Evolutionary conservation across 768 basidiomycete species (phyloP), one percentile per base, ranked within the genome.

Genomic region (Mrakia blollopis): DNA sequence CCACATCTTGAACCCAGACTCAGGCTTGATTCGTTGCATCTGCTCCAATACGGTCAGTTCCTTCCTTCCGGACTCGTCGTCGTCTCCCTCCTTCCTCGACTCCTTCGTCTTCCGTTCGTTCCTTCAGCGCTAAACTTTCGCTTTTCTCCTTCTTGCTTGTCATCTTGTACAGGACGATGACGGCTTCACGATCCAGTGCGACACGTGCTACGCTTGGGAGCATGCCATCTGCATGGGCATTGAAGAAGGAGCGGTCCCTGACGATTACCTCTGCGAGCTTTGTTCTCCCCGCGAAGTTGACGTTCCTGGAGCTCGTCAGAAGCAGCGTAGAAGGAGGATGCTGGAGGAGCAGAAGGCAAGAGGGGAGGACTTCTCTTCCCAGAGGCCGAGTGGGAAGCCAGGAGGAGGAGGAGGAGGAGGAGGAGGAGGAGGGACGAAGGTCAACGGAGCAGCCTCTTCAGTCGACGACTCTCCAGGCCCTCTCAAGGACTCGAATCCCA

Each of bases 171-270:
- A 77, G 76, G 86, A 89, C 81, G 93, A 93, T 83, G 92, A 93
- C 82, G 92, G 92, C 30, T 92, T 91, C 82, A 90, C 89, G 14
- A 91, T 94, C 79, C 91, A 90, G 14, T 95, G 93, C 84, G 93
- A 94, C 82, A 82, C 85, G 69, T 95, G 93, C 81, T 87, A 87
- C 30, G 87, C 90, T 54, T 94, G 93, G 92, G 91, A 90, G 80
- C 93, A 95, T 84, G 89, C 88, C 10, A 89, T 88, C 11, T 94
- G 94, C 84, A 84, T 86, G 72, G 82, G 83, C 11, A 84, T 85
- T 70, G 69, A 79, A 6, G 80, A 84, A 62, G 71, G 70, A 30
- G 54, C 47, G 39, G 89, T 91, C 0, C 91, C 91, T 1, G 92
- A 93, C 67, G 88, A 89, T 75, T 94, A 91, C 86, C 83, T 84